phyloP scores from a whole-genome alignment of 805 yeast species.

The Suhomyces kilbournensis region DNA sequence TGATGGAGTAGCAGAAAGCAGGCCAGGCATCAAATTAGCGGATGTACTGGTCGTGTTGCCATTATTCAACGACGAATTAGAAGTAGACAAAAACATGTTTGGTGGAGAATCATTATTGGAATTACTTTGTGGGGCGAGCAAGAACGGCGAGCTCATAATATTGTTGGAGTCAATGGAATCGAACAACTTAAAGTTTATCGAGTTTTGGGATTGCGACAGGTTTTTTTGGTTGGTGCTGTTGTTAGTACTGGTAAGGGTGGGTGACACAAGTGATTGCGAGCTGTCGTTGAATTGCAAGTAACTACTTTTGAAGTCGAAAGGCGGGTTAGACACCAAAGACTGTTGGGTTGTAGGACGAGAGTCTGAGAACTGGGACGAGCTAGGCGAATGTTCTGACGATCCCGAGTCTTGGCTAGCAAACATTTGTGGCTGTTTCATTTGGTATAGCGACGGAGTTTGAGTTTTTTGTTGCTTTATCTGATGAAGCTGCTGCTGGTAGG shows the following conservation, averaged over 20 bases:
- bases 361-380: conserved; percentile 1
- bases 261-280: conserved; percentile 16
- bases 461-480: neutral
- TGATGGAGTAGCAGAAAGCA: neutral
- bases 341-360: neutral
- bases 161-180: conserved; percentile 11
- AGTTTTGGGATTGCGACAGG: conserved; percentile 8
- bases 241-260: conserved; percentile 5
- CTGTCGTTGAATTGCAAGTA: conserved; percentile 17
- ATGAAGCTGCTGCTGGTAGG: neutral
- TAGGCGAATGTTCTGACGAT: neutral
- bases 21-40: neutral
- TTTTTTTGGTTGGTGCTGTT: neutral
- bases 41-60: neutral
- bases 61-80: neutral
- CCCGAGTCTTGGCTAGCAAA: neutral
- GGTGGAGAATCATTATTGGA: conserved; percentile 22
- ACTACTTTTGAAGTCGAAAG: conserved; percentile 14
- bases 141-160: conserved; percentile 17
- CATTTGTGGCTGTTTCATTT: neutral
- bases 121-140: conserved; percentile 17
- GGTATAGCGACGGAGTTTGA: conserved; percentile 1
- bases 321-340: neutral
- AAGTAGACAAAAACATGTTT: conserved; percentile 16
- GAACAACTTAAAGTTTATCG: conserved; percentile 16